A percentile compares a stretch with the other conserved stretches of the same genome.
Evolutionary conservation across 257 asterid species (phyloP).

Genomic region (Solanum sejunctum): DNA sequence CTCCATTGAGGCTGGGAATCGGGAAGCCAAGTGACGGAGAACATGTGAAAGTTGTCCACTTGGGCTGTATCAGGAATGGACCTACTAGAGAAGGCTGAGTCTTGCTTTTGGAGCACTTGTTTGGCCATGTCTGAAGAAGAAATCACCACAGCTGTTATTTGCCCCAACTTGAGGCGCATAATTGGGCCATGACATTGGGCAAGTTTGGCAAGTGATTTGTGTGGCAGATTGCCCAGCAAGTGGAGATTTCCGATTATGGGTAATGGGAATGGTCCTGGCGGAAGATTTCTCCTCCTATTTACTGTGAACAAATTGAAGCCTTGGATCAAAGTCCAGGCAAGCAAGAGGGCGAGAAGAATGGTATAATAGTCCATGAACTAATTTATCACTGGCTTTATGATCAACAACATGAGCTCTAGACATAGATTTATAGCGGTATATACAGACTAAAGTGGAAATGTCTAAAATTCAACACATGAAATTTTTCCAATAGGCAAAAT

Average conservation of each 20-base stretch:
- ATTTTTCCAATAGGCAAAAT: too few relatives aligned
- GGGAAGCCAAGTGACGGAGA: slow-evolving; percentile 67
- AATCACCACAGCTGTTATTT: slow-evolving; percentile 32
- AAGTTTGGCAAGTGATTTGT: slow-evolving; percentile 41
- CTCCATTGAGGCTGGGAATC: slow-evolving; percentile 43
- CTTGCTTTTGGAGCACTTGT: slow-evolving; percentile 62
- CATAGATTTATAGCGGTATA: not conserved
- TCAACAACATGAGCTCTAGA: not conserved
- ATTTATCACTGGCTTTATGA: not conserved
- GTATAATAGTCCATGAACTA: not conserved
- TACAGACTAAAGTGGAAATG: not conserved
- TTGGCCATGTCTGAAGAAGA: slow-evolving; percentile 56
- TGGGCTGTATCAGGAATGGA: slow-evolving; percentile 39
- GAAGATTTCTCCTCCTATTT: not conserved
- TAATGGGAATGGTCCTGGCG: slow-evolving; percentile 42
- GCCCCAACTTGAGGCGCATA: slow-evolving; percentile 54
- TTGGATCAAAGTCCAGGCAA: slow-evolving; percentile 12
- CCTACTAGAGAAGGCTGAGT: slow-evolving; percentile 45
- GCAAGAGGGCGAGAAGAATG: slow-evolving; percentile 26
- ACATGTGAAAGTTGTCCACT: slow-evolving; percentile 41
- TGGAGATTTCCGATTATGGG: slow-evolving; percentile 71
- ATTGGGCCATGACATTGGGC: slow-evolving; percentile 56
- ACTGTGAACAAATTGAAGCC: not conserved
- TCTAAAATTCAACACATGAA: not conserved
- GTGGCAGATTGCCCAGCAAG: slow-evolving; percentile 56